Evolutionary conservation across 352 stramenopile species (phyloP).

Genomic region (Phytophthora pluvialis): DNA sequence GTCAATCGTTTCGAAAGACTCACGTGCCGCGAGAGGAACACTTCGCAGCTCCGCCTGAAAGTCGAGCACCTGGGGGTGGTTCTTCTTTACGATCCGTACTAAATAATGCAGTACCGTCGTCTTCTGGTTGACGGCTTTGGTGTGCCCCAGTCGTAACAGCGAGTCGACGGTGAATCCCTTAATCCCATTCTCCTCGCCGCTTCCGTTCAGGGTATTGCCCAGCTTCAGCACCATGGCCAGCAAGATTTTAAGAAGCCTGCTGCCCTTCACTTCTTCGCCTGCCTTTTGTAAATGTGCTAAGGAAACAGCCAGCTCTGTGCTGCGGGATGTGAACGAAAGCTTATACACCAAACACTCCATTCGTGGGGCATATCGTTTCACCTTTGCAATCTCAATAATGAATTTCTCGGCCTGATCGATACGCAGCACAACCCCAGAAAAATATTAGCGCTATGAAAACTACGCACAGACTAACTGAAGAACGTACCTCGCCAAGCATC

Average conservation of each 20-base stretch:
- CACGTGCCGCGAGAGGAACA: constrained; percentile 85
- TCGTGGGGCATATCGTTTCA: constrained; percentile 67
- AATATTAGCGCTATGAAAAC: constrained; percentile 3
- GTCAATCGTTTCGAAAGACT: constrained; percentile 73
- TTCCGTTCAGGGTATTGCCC: constrained; percentile 96
- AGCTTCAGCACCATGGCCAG: constrained; percentile 98
- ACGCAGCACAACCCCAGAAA: constrained; percentile 1
- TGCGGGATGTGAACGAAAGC: constrained; percentile 70
- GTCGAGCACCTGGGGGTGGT: constrained; percentile 92
- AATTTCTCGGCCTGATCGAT: constrained; percentile 81
- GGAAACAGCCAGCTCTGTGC: constrained; percentile 83
- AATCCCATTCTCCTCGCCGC: constrained; percentile 85
- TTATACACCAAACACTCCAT: constrained; percentile 88
- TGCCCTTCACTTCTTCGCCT: constrained; percentile 94
- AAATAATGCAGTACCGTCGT: constrained; percentile 99
- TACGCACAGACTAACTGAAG: not conserved
- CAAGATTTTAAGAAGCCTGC: constrained; percentile 92
- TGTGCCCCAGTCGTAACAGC: constrained; percentile 92
- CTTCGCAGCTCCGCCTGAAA: constrained; percentile 91
- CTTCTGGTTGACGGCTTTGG: constrained; percentile 97
- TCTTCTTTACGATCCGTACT: constrained; percentile 95
- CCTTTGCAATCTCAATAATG: constrained; percentile 85
- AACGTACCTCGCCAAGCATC: constrained; percentile 70
- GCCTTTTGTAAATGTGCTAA: constrained; percentile 89
- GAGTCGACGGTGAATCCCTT: constrained; percentile 97